phyloP scores from a whole-genome alignment of 2,329 filamentous ascomycete species.

The Fusarium stilboides region DNA sequence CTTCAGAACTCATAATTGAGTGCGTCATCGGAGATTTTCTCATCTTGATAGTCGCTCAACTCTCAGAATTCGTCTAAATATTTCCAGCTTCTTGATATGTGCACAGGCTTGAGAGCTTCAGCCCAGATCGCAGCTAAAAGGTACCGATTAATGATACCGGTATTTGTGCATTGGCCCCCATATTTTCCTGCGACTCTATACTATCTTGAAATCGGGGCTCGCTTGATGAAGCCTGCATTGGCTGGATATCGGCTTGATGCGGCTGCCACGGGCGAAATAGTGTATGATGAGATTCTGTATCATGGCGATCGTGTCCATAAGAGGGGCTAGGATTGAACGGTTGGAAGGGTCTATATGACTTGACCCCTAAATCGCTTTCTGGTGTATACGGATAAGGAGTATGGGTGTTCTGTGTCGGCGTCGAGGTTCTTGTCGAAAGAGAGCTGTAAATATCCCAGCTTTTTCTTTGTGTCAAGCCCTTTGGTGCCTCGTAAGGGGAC shows the following conservation, averaged over 20 bases:
- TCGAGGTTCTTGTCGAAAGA: background rate
- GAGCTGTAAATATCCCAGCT: constrained; percentile 20
- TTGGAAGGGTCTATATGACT: background rate
- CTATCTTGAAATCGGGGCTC: background rate
- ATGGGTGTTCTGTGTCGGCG: background rate
- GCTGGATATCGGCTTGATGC: background rate
- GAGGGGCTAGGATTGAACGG: background rate
- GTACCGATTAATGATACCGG: too few relatives aligned
- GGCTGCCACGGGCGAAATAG: background rate
- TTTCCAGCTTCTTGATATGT: too few relatives aligned
- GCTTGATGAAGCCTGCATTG: background rate
- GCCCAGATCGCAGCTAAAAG: too few relatives aligned
- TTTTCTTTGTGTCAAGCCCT: background rate
- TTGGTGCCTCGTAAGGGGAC: background rate
- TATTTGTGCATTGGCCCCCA: background rate
- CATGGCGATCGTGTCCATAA: background rate
- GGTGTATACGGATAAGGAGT: constrained; percentile 3
- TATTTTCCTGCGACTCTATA: background rate
- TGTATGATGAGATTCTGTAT: background rate
- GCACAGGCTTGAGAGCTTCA: too few relatives aligned
- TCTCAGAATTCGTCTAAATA: too few relatives aligned
- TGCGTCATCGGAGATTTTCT: too few relatives aligned
- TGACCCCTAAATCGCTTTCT: background rate
- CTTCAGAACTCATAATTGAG: too few relatives aligned
- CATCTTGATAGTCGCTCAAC: too few relatives aligned